These are phyloP conservation scores for Aspergillus panamensis DNA, from an alignment of 495 filamentous ascomycete genomes.

Conservation along the genomic window DNA sequence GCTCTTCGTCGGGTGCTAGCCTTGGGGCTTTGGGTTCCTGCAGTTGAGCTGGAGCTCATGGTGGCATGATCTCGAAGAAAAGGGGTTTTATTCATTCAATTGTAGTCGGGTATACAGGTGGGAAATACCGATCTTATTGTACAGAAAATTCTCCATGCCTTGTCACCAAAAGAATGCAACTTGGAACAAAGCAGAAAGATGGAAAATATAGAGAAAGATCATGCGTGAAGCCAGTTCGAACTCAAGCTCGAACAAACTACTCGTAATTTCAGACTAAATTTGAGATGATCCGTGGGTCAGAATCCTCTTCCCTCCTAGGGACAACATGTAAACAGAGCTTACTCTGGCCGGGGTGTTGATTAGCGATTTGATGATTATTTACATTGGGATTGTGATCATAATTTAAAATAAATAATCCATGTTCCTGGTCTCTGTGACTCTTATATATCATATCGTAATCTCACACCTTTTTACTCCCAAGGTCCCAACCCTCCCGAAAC, in stretches of 20 bases:
- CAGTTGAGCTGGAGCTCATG: slow-evolving; percentile 19
- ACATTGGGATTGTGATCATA: no score
- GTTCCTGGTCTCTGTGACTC: no score
- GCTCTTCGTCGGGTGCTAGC: slow-evolving; percentile 29
- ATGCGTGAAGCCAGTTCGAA: neutral
- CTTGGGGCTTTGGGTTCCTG: slow-evolving; percentile 9
- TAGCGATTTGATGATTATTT: no score
- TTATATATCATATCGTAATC: no score
- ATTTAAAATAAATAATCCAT: no score
- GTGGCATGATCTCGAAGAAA: neutral
- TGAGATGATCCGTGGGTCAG: neutral
- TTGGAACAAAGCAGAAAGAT: neutral
- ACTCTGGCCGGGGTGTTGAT: no score
- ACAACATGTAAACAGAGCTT: no score
- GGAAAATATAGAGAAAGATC: neutral
- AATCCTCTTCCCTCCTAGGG: neutral
- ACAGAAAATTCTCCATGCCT: no score
- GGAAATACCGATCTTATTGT: no score
- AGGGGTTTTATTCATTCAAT: neutral
- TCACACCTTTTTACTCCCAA: no score
- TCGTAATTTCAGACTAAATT: neutral
- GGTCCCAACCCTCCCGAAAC: neutral
- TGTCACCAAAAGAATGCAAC: no score
- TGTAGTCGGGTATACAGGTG: no score
- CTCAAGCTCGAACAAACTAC: neutral